Percentiles rank a stretch among this genome's conserved stretches.
Conservation (phyloP, 2,329 filamentous ascomycete genomes). For the Xylaria sp. region DNA sequence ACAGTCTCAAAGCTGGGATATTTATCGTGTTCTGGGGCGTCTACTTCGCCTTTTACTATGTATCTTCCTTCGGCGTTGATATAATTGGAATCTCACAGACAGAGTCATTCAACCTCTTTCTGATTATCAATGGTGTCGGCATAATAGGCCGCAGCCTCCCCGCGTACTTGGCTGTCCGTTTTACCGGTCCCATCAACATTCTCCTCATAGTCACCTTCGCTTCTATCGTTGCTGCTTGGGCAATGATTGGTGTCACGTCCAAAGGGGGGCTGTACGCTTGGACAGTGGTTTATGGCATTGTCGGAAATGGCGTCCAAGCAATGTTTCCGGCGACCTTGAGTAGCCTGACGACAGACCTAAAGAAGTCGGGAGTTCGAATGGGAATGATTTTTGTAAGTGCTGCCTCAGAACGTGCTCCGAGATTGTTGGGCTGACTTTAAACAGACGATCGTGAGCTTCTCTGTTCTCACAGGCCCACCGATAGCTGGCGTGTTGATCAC, state of each 20-base stretch:
- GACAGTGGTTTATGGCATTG: conserved; percentile 25
- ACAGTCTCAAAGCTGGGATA: conserved; percentile 52
- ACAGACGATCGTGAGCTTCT: conserved; percentile 56
- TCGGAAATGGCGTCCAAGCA: conserved; percentile 24
- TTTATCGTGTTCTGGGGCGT: conserved; percentile 40
- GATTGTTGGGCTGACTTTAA: too few species aligned
- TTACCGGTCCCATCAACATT: conserved; percentile 51
- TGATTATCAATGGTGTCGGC: conserved; percentile 57
- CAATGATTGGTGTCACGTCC: background rate
- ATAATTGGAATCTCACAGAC: too few species aligned
- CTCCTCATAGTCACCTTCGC: conserved; percentile 45
- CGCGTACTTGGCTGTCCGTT: conserved; percentile 49
- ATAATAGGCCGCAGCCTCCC: conserved; percentile 53
- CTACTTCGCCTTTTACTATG: conserved; percentile 31
- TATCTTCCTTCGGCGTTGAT: conserved; percentile 24
- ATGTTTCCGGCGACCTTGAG: conserved; percentile 21
- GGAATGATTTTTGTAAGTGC: conserved; percentile 58
- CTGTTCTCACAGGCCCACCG: conserved; percentile 55
- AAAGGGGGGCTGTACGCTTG: conserved; percentile 27
- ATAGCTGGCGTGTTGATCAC: conserved; percentile 57
- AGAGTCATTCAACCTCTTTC: conserved; percentile 52
- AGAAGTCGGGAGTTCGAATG: conserved; percentile 55
- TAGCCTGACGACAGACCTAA: conserved; percentile 49
- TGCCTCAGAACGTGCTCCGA: too few species aligned
- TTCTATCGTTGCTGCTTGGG: conserved; percentile 51